Base-by-base conservation (phyloP, 1,284 basidiomycete genomes). In the Stygiomarasmius scandens region DNA sequence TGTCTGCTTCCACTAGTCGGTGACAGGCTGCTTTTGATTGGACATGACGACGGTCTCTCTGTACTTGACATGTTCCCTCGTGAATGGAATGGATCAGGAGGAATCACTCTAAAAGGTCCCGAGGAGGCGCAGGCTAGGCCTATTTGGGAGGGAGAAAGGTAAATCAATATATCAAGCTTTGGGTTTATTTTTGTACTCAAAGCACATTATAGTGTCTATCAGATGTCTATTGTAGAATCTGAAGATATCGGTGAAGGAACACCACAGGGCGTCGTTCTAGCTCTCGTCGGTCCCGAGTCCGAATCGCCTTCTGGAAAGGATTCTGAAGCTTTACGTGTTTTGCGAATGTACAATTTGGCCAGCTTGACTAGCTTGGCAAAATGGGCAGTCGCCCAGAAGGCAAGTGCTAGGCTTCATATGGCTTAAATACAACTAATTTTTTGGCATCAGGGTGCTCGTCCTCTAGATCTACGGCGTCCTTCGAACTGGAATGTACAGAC, bases 121-220 rank as follows among this genome's bases (percentile, higher is more conserved):
- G 77, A 81, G 43, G 90, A 92, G 58, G 89, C 90, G 2, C 78
- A 84, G 61, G 81, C 81, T 36, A 77, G 81, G 58, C 72, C 77
- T 27, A 80, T 93, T 25, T 93, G 90, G 90, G 74, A 77, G 44
- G 90, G 91, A 55, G 91, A 92, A 73, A 83, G 84, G 90, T 90
- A 63, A n/a, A n/a, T n/a, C n/a, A n/a, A 64, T 82, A 68, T 14
- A 19, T 36, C 52, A 24, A 52, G 19, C 52, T 45, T 32, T 57
- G n/a, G 25, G 41, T 50, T 48, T 5, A 8, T 51, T 55, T 0
- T 53, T 24, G 48, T 29, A 46, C 43, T 25, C 43, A 53, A 54
- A 47, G 56, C 12, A 12, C 29, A 32, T 32, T 49, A 16, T 49
- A 92, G 89, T 49, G 85, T 93, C 10, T 82, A 81, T 68, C 89